Percentiles rank a stretch among this genome's conserved stretches.
phyloP scores from a whole-genome alignment of 2,329 filamentous ascomycete genomes.

The Emydomyces testavorans region DNA sequence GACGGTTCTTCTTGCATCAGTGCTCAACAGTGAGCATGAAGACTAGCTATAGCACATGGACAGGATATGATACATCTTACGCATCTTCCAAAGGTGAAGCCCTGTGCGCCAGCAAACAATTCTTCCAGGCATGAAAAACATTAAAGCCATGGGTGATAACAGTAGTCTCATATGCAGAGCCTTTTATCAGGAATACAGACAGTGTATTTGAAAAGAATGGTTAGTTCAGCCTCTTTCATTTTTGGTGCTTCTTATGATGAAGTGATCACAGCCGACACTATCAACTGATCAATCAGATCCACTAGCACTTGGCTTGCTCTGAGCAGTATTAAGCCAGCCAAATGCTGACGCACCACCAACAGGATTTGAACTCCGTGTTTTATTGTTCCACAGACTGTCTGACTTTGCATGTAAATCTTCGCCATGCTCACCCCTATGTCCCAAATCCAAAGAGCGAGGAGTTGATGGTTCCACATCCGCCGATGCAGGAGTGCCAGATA shows the following conservation, averaged over 20 bases:
- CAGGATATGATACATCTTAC: neutral
- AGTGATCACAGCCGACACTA: neutral
- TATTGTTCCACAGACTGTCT: conserved; percentile 27
- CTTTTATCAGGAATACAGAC: neutral
- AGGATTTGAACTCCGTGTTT: conserved; percentile 60
- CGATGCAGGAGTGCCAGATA: conserved; percentile 8
- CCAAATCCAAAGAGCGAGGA: neutral
- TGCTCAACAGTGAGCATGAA: neutral
- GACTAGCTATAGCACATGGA: conserved; percentile 2
- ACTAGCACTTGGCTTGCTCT: conserved; percentile 2
- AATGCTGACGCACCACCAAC: conserved; percentile 18
- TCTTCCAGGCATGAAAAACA: neutral
- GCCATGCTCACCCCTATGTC: neutral
- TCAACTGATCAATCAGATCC: neutral
- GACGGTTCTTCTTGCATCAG: neutral
- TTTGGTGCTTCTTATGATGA: neutral
- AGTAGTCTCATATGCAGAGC: neutral
- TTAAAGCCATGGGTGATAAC: neutral
- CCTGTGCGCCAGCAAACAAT: neutral
- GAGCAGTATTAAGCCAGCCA: conserved; percentile 15
- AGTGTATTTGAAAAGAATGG: neutral
- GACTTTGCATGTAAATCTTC: neutral
- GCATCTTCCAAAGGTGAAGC: conserved; percentile 1
- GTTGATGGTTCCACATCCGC: conserved; percentile 1
- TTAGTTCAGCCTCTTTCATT: too few species aligned